Conservation (phyloP, 2,329 filamentous ascomycete species). For the Cladosporium sp. region DNA sequence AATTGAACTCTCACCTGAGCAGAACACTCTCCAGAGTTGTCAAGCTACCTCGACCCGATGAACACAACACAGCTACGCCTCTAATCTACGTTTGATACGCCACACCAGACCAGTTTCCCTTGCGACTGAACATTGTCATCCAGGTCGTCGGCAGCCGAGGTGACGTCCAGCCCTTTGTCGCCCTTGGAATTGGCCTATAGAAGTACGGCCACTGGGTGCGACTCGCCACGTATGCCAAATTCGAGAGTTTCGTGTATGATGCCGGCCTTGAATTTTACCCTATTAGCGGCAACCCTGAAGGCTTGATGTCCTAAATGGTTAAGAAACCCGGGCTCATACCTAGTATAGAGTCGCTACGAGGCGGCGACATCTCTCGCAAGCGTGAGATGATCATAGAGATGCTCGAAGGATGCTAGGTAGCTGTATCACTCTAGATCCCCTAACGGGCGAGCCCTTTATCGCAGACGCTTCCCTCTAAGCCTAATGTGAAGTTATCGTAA, state of each 20-base stretch:
- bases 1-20: constrained; percentile 11
- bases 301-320: constrained; percentile 87
- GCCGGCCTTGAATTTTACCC: constrained; percentile 77
- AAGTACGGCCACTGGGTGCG: constrained; percentile 71
- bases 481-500: too few relatives aligned
- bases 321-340: constrained; percentile 80
- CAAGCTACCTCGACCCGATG: not conserved
- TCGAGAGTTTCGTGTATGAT: constrained; percentile 67
- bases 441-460: constrained; percentile 63
- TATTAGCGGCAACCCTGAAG: constrained; percentile 74
- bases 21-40: constrained; percentile 13
- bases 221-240: constrained; percentile 70
- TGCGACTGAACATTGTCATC: constrained; percentile 65
- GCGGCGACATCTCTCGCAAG: constrained; percentile 69
- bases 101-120: constrained; percentile 14
- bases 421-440: constrained; percentile 65
- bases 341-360: constrained; percentile 68
- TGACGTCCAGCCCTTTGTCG: constrained; percentile 75
- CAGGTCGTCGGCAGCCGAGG: constrained; percentile 74
- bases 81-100: constrained; percentile 7
- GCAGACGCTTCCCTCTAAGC: too few relatives aligned
- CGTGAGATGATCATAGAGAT: constrained; percentile 74
- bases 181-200: constrained; percentile 65
- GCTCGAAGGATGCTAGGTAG: constrained; percentile 82
- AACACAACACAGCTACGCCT: not conserved